phyloP scores from a whole-genome alignment of 2,329 filamentous ascomycete genomes.

The Nemania abortiva region DNA sequence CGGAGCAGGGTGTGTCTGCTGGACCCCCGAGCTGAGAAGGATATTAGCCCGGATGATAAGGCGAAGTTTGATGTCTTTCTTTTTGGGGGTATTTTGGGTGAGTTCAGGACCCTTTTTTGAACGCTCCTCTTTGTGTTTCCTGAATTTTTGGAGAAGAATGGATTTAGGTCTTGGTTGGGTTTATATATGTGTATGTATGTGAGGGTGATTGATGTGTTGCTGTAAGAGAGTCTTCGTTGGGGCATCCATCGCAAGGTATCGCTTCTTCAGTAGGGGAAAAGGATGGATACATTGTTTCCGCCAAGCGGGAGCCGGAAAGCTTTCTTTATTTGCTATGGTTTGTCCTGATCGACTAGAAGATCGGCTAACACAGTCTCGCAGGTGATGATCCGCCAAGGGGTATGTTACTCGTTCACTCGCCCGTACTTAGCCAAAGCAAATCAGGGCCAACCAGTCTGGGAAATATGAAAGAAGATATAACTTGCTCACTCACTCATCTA shows the following conservation, averaged over 20 bases:
- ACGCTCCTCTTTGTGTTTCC: slow-evolving; percentile 6
- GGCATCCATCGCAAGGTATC: too few relatives aligned
- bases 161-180: neutral
- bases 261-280: too few relatives aligned
- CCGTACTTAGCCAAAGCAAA: too few relatives aligned
- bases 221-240: too few relatives aligned
- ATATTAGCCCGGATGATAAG: slow-evolving; percentile 86
- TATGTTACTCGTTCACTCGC: slow-evolving; percentile 57
- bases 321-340: too few relatives aligned
- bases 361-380: slow-evolving; percentile 53
- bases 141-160: slow-evolving; percentile 24
- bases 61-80: slow-evolving; percentile 89
- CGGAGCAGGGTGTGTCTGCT: slow-evolving; percentile 87
- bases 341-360: neutral
- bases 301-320: neutral
- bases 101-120: slow-evolving; percentile 45
- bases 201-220: too few relatives aligned
- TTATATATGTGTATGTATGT: too few relatives aligned
- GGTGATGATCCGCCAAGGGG: slow-evolving; percentile 94
- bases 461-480: neutral
- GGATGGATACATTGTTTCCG: too few relatives aligned
- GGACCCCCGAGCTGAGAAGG: slow-evolving; percentile 84
- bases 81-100: slow-evolving; percentile 95
- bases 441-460: neutral
- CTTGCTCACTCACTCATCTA: slow-evolving; percentile 21